Evolutionary conservation across 192 early-diverging fungal genomes (phyloP), one percentile per base, ranked within the genome.

Genomic region (Kappamyces sp.): DNA sequence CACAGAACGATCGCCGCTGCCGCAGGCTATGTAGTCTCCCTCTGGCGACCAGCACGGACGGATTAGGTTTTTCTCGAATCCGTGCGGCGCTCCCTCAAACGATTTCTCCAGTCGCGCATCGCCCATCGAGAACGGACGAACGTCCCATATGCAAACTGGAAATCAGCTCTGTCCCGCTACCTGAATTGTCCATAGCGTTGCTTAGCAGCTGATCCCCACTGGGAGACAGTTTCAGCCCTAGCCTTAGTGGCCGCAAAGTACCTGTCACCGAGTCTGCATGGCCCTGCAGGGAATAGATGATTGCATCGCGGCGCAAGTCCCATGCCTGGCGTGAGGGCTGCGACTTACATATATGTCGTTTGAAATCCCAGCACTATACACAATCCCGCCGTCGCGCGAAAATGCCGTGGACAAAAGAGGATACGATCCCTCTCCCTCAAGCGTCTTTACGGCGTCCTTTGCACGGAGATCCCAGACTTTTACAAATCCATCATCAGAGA

Each of bases 111-210:
- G 73, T n/a, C 96, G 82, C 55, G 86, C 84, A 2, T 65, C 74
- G 7, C 59, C 54, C 0, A 85, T 66, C 0, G 85, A 78, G 57
- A 90, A 97, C 2, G 93, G 96, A 35, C 90, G 90, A 2, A 97
- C 79, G 71, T 99, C 92, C 96, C 96, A 99, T 36, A 93, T 83
- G 15, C 89, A 76, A 8, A 92, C 91, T 71, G 53, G 13, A 40
- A 9, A 23, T 49, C 52, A 60, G 3, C 12, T 65, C 51, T 37
- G 1, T 55, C 10, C 42, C 12, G 23, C 57, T 69, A 83, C 84
- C 80, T 8, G 92, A 93, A 68, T 94, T 96, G 71, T 99, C 97
- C 85, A 97, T 89, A 2, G 87, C 79, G 55, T 92, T 92, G 4
- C 87, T 90, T 40, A 94, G 63, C 32, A 99, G 72, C 55, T 82